A percentile compares a stretch with the other conserved stretches of the same genome.
Evolutionary conservation across 176 grass and related monocot species (phyloP).

Genomic region (Ananas comosus): DNA sequence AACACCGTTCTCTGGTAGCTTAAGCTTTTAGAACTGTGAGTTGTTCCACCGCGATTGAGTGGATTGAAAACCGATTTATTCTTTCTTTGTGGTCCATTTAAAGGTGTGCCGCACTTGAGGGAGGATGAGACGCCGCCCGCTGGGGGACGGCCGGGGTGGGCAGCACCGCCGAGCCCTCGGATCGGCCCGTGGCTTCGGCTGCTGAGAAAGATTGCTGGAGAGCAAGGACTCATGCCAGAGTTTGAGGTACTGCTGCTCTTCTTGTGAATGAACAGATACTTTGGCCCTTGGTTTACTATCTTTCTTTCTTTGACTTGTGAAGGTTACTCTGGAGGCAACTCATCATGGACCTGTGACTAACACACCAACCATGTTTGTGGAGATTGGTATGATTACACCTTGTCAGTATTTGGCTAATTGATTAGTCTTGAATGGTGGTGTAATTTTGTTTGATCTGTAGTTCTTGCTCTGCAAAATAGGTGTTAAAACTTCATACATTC

Average conservation of each 20-base stretch:
- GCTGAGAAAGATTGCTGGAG: constrained; percentile 50
- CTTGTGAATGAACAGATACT: too few species aligned
- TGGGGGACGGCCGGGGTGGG: constrained; percentile 82
- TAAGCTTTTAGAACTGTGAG: too few species aligned
- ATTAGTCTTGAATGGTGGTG: too few species aligned
- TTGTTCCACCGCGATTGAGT: not conserved
- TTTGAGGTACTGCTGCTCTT: constrained; percentile 46
- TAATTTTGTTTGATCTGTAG: too few species aligned
- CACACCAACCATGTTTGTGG: constrained; percentile 78
- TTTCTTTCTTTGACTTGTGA: constrained; percentile 8
- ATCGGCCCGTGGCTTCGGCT: constrained; percentile 80
- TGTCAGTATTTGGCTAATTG: too few species aligned
- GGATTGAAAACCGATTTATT: not conserved
- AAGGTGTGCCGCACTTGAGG: constrained; percentile 71
- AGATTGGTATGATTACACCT: constrained; percentile 50
- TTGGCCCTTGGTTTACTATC: not conserved
- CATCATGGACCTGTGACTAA: constrained; percentile 83
- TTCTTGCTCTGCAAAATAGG: too few species aligned
- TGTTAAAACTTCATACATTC: too few species aligned
- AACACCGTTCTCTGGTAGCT: too few species aligned
- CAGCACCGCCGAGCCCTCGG: constrained; percentile 60
- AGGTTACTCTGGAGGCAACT: constrained; percentile 91
- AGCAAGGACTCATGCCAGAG: constrained; percentile 76
- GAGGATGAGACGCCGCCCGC: constrained; percentile 68
- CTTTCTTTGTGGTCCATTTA: constrained; percentile 5